Base-by-base conservation (phyloP, 306 rosid genomes). In the Lagenaria siceraria region DNA sequence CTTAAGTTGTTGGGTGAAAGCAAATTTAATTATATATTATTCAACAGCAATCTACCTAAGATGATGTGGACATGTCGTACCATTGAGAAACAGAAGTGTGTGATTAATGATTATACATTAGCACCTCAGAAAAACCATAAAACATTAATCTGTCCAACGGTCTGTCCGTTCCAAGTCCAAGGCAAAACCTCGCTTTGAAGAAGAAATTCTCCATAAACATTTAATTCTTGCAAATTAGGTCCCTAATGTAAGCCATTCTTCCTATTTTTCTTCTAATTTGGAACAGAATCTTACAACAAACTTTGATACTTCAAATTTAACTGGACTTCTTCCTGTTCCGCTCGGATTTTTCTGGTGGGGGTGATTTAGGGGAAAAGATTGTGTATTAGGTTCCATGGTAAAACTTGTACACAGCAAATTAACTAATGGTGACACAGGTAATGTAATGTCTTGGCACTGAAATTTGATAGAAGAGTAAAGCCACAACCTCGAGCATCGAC, bases 231-330 rank as follows among this genome's bases (percentile, higher is more conserved):
- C 74, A 38, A 66, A 66, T 68, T 43, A 46, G n/a, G 25, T 3
- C 8, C 55, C 21, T 17, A 25, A 70, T 7, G n/a, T 51, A 19
- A 18, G 40, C 24, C 76, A 43, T 71, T 27, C 1, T 15, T 25
- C 58, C 58, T 71, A 46, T 48, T 14, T 46, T 27, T 42, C 54
- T 24, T 70, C 24, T 71, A 71, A 15, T 25, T 71, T 71, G 40
- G 52, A 66, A 66, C 52, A 66, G 52, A 66, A 66, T 66, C 74
- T 66, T 66, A 66, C 51, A 66, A 66, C 74, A 38, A 38, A 10
- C 21, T n/a, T 29, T 66, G 31, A 51, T 51, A 51, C 6, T 15
- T 18, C 55, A 51, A 13, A 2, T 46, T 46, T 46, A 46, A 46
- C 52, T 46, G 11, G 17, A 18, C 52, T 46, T 46, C 52, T 12